Base-by-base conservation (phyloP, 768 basidiomycete genomes). In the Lentinula sp. region DNA sequence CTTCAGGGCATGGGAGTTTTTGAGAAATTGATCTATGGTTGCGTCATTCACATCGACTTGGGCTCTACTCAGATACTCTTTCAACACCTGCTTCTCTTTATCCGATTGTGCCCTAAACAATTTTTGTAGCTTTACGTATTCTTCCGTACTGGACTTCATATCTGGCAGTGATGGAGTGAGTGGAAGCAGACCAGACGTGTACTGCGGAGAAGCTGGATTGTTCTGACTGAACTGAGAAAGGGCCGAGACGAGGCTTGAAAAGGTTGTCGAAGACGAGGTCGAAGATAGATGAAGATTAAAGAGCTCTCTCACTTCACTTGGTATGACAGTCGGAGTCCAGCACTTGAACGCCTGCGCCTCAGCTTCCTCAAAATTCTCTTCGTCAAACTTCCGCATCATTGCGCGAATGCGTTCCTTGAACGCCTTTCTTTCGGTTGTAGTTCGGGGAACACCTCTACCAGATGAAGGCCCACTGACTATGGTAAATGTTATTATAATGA, bases 341-440 rank as follows among this genome's bases (percentile, higher is more conserved):
- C 83, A 83, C 31, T 91, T 85, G 71, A 91, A 95, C 0, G 90
- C 92, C 70, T 97, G 91, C 6, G 88, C 80, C 67, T 89, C 83
- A 2, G 95, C 96, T 72, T 98, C 96, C 62, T 97, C 96, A 69
- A 95, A 95, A 74, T 98, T 99, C 78, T 99, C 97, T 69, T 98
- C 94, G 69, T 99, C 97, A 0, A 74, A 66, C 67, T 93, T 93
- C 61, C 81, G 69, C 67, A 87, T 86, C 78, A 87, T 83, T 1
- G 75, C 75, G n/a, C 77, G 73, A 48, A 98, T 74, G 2, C 58
- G 59, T 37, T 81, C 74, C 69, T 95, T 94, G 80, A 98, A 96
- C 32, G 81, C 85, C 63, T 87, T 80, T 67, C 89, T 85, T 66
- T 97, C 91, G 1, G 77, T 78, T 70, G 75, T 34, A 70, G 84